These are phyloP conservation scores for Aspergillus sp. DNA, from an alignment of 2,329 filamentous ascomycete species.

Conservation along the genomic window DNA sequence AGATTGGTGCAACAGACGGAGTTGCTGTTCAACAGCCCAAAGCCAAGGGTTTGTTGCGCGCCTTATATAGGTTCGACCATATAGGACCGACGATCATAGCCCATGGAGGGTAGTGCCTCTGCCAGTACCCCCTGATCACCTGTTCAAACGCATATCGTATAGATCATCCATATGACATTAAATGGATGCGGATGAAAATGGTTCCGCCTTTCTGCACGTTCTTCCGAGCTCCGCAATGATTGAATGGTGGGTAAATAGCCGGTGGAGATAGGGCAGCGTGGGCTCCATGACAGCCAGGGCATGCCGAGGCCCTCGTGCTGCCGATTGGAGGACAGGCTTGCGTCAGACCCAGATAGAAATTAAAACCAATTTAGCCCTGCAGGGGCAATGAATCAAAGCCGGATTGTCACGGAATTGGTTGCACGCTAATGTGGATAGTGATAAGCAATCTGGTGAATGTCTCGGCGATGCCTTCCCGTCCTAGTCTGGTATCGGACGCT, in stretches of 20 bases:
- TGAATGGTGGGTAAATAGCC: neutral
- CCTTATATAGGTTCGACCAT: neutral
- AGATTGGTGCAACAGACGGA: neutral
- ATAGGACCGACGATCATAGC: neutral
- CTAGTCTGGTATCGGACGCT: neutral
- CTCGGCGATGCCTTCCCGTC: neutral
- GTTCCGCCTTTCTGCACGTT: constrained; percentile 1
- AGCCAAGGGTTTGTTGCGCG: neutral
- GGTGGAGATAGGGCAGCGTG: constrained; percentile 2
- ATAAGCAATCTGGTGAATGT: neutral
- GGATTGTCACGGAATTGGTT: neutral
- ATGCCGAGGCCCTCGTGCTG: constrained; percentile 1
- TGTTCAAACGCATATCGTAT: neutral
- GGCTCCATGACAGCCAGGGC: neutral
- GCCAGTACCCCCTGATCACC: neutral
- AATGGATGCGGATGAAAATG: neutral
- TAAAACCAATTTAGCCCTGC: neutral
- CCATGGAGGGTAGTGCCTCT: too few relatives aligned
- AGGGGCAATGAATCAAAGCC: neutral
- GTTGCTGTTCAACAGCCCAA: neutral
- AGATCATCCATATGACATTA: neutral
- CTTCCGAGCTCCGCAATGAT: constrained; percentile 1
- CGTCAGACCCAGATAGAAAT: neutral
- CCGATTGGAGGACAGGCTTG: neutral
- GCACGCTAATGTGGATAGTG: neutral